A percentile compares a stretch with the other conserved stretches of the same genome.
These are phyloP conservation scores for Candida sonorensis DNA, from an alignment of 805 yeast genomes.

Conservation along the genomic window DNA sequence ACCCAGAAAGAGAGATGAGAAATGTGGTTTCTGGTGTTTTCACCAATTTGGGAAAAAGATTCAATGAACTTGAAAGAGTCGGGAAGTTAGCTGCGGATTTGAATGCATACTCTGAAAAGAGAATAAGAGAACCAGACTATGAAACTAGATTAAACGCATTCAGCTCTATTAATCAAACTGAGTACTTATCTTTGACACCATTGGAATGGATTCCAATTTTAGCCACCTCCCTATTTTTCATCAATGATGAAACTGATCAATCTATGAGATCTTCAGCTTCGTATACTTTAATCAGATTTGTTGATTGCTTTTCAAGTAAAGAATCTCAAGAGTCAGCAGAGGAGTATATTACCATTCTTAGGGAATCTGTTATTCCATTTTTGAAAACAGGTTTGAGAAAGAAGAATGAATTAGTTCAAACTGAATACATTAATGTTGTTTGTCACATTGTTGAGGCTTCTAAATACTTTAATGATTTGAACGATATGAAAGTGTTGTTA, in stretches of 20 bases:
- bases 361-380: slow-evolving; percentile 53
- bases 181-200: slow-evolving; percentile 36
- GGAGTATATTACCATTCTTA: slow-evolving; percentile 35
- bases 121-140: slow-evolving; percentile 73
- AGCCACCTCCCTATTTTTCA: slow-evolving; percentile 58
- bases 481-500: slow-evolving; percentile 60
- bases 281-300: slow-evolving; percentile 52
- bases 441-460: slow-evolving; percentile 52
- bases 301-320: slow-evolving; percentile 45
- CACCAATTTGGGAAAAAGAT: slow-evolving; percentile 47
- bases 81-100: slow-evolving; percentile 52
- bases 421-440: slow-evolving; percentile 64
- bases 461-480: slow-evolving; percentile 39
- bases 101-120: slow-evolving; percentile 57
- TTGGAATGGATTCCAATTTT: slow-evolving; percentile 77
- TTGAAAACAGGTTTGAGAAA: slow-evolving; percentile 62
- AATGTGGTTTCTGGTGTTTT: slow-evolving; percentile 54
- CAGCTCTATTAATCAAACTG: slow-evolving; percentile 51
- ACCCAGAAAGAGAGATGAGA: slow-evolving; percentile 58
- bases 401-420: slow-evolving; percentile 53
- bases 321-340: slow-evolving; percentile 21
- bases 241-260: slow-evolving; percentile 72
- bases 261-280: slow-evolving; percentile 76
- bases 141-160: slow-evolving; percentile 67
- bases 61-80: slow-evolving; percentile 36